A percentile compares a stretch with the other conserved stretches of the same genome.
Conservation (phyloP, 441 rosid genomes). For the Oxalis stricta region DNA sequence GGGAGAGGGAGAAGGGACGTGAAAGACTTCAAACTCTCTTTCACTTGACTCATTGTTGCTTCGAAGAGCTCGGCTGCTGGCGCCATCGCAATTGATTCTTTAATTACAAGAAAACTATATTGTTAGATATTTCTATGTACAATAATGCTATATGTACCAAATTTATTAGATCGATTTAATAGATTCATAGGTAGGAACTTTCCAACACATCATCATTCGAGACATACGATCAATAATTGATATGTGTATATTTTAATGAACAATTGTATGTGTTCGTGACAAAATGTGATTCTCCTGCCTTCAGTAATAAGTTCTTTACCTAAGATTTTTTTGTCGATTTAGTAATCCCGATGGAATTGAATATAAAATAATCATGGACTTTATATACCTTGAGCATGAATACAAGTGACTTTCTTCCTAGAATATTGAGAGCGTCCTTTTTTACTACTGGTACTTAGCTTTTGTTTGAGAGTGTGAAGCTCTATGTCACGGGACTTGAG, state of each 20-base stretch:
- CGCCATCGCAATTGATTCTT: slow-evolving; percentile 42
- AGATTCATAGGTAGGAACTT: too few species aligned
- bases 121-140: too few species aligned
- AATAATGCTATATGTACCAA: too few species aligned
- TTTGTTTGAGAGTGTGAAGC: slow-evolving; percentile 70
- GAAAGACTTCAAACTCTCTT: slow-evolving; percentile 73
- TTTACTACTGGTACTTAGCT: slow-evolving; percentile 37
- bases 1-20: slow-evolving; percentile 56
- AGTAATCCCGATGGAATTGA: too few species aligned
- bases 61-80: slow-evolving; percentile 80
- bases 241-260: too few species aligned
- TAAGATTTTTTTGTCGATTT: too few species aligned
- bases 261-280: too few species aligned
- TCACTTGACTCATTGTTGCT: slow-evolving; percentile 54
- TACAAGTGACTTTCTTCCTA: slow-evolving; percentile 60
- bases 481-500: slow-evolving; percentile 56
- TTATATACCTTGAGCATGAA: slow-evolving; percentile 27
- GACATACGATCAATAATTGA: too few species aligned
- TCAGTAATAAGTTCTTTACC: too few species aligned
- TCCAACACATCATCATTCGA: too few species aligned
- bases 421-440: slow-evolving; percentile 53
- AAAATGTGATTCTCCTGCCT: too few species aligned
- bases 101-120: slow-evolving; percentile 1
- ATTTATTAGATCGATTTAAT: too few species aligned
- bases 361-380: neutral